phyloP scores from a whole-genome alignment of 805 yeast genomes.

The Priceomyces haplophilus region DNA sequence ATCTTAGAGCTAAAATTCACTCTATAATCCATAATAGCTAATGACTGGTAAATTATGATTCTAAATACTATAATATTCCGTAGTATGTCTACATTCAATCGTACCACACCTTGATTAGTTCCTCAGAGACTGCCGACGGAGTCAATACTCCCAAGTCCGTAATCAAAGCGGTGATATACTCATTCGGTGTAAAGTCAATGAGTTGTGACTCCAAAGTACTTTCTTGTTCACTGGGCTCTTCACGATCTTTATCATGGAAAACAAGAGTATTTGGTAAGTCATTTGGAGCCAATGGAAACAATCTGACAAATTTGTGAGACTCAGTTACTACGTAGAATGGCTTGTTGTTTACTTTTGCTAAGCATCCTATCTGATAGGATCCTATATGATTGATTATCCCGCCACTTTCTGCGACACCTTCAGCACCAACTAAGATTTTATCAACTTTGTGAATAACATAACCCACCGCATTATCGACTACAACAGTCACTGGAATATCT shows the following conservation, averaged over 20 bases:
- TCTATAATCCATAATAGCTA: slow-evolving; percentile 6
- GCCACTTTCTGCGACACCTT: slow-evolving; percentile 98
- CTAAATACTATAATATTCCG: not conserved
- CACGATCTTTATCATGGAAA: slow-evolving; percentile 22
- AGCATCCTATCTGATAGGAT: slow-evolving; percentile 88
- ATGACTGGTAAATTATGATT: not conserved
- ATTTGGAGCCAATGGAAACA: slow-evolving; percentile 91
- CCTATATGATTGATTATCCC: slow-evolving; percentile 96
- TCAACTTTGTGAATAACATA: slow-evolving; percentile 87
- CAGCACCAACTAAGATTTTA: slow-evolving; percentile 95
- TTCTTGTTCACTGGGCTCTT: slow-evolving; percentile 14
- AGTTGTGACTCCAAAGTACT: slow-evolving; percentile 29
- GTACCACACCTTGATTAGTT: slow-evolving; percentile 96
- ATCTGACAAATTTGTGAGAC: slow-evolving; percentile 91
- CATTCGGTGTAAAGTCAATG: slow-evolving; percentile 94
- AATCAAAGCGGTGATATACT: slow-evolving; percentile 89
- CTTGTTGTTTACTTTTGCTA: slow-evolving; percentile 85
- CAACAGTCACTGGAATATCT: slow-evolving; percentile 82
- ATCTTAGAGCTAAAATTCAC: slow-evolving; percentile 31
- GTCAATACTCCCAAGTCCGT: slow-evolving; percentile 96
- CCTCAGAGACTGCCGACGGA: slow-evolving; percentile 98
- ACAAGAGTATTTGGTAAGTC: slow-evolving; percentile 62
- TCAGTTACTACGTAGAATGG: slow-evolving; percentile 95
- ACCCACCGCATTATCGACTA: slow-evolving; percentile 93
- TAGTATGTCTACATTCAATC: slow-evolving; percentile 44